Base-by-base conservation (phyloP, 495 filamentous ascomycete species). In the Penicillium robsamsonii region DNA sequence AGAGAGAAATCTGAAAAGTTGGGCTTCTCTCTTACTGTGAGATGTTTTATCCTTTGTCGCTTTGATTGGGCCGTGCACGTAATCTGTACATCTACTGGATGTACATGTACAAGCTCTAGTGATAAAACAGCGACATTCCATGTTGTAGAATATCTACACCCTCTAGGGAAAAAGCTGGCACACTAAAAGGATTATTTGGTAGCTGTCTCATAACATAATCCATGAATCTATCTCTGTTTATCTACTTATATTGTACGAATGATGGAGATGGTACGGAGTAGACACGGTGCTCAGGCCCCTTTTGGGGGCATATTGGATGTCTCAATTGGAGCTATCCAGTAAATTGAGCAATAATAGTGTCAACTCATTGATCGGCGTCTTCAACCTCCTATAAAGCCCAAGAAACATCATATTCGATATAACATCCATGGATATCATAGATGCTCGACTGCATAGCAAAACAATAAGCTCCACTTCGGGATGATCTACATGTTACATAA, bases 401-500 rank as follows among this genome's bases (percentile, higher is more conserved):
- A n/a, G 12, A 22, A 38, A 24, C n/a, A 13, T 40, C 31, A 51
- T 27, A 22, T n/a, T 6, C 12, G 13, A 27, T 8, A 22, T 22
- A 22, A 22, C 1, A 22, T 22, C 22, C 22, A 22, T 22, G 22
- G 22, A 40, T 24, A 50, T 31, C 10, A 37, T 50, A 18, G 22
- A 38, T 15, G 20, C 18, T 37, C 17, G 31, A n/a, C 48, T n/a
- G 24, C 18, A 33, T 15, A 24, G 17, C 33, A 41, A 38, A 17
- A 52, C 49, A 35, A 25, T 20, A 42, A 43, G 24, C 50, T 52
- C 35, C 44, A 20, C 44, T 29, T 29, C n/a, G n/a, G 17, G 20
- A 33, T 31, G 53, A 61, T 66, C 60, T 50, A 20, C 58, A 42
- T 30, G 22, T 66, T 64, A 66, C 55, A 46, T 66, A 66, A 66